Conservation (phyloP, 179 eudicot genomes). For the Pouteria campechiana region DNA sequence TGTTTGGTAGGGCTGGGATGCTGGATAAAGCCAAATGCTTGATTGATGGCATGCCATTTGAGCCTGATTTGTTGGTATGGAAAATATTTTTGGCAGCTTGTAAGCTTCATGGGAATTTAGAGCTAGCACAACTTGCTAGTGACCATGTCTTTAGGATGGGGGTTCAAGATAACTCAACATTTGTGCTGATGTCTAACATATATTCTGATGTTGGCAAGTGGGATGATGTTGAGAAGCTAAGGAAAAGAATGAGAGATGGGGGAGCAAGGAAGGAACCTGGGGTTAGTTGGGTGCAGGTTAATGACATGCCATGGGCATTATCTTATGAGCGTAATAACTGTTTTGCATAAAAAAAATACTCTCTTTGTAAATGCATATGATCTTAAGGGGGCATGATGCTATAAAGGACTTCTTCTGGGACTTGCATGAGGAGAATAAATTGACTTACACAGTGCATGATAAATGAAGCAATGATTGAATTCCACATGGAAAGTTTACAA, state of each 20-base stretch:
- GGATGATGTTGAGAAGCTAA: constrained; percentile 29
- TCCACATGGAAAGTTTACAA: no score
- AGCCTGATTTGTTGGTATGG: constrained; percentile 34
- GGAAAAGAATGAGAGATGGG: constrained; percentile 54
- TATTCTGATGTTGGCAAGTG: constrained; percentile 44
- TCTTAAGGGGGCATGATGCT: no score
- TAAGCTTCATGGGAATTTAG: constrained; percentile 30
- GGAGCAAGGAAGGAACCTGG: constrained; percentile 65
- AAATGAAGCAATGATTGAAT: no score
- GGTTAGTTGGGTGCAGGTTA: constrained; percentile 85
- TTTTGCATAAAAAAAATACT: no score
- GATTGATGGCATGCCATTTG: constrained; percentile 36
- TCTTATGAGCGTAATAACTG: no score
- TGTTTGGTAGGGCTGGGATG: constrained; percentile 39
- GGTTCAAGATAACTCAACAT: constrained; percentile 41
- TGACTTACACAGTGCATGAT: no score
- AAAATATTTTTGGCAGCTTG: constrained; percentile 28
- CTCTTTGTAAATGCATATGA: no score
- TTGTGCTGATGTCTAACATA: constrained; percentile 37
- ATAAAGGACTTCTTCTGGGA: no score
- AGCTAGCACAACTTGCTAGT: constrained; percentile 48
- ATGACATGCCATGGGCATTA: no score
- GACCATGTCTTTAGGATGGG: constrained; percentile 27
- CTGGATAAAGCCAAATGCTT: constrained; percentile 44
- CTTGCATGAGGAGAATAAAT: no score